Conservation (phyloP, 345 rosid genomes). For the Lepidium africanum region DNA sequence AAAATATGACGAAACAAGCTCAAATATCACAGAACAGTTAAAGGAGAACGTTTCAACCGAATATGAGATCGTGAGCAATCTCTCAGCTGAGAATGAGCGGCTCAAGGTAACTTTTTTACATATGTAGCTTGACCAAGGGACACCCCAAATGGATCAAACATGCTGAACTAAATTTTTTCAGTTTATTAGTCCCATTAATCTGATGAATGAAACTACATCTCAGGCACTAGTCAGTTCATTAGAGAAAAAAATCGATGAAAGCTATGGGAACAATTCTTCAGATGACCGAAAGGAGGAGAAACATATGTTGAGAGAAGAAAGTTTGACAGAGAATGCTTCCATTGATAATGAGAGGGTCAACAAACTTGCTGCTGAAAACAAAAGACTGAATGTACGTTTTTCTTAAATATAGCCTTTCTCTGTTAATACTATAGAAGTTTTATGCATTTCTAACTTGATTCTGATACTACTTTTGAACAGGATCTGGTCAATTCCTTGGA, state of each 20-base stretch:
- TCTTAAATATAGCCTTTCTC: not conserved
- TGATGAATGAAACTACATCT: constrained; percentile 16
- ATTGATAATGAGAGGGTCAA: constrained; percentile 45
- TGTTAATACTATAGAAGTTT: not conserved
- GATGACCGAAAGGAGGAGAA: not conserved
- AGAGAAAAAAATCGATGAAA: constrained; percentile 64
- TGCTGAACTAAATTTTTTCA: not conserved
- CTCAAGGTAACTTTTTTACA: constrained; percentile 50
- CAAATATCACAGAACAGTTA: constrained; percentile 61
- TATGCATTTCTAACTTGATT: constrained; percentile 5
- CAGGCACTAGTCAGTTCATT: constrained; percentile 59
- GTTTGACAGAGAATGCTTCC: constrained; percentile 12
- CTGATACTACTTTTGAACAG: constrained; percentile 23
- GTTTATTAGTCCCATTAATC: not conserved
- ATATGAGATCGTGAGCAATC: constrained; percentile 50
- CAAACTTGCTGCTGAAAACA: constrained; percentile 68
- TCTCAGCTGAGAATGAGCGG: constrained; percentile 72
- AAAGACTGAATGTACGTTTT: constrained; percentile 50
- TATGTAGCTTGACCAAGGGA: not conserved
- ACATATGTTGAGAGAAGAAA: constrained; percentile 1
- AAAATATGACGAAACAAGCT: constrained; percentile 69
- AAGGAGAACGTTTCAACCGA: constrained; percentile 41
- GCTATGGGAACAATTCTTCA: constrained; percentile 45
- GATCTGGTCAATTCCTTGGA: constrained; percentile 65
- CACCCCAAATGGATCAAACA: not conserved